Evolutionary conservation across 257 asterid genomes (phyloP).

Genomic region (Gentiana macrophylla): DNA sequence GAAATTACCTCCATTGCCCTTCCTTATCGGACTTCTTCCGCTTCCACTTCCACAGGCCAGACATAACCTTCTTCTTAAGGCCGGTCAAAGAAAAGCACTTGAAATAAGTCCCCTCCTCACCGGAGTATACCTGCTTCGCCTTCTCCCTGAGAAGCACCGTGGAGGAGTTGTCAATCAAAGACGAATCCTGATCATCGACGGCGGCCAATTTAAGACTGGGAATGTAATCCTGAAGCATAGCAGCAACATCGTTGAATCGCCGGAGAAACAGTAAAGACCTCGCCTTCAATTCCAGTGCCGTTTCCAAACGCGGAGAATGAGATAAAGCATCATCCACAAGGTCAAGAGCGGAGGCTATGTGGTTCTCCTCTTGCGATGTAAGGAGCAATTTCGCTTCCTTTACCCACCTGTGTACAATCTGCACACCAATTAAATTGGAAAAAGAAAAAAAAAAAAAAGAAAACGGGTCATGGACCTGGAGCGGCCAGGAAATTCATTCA

Average conservation of each 20-base stretch:
- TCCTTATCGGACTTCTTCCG: conserved; percentile 48
- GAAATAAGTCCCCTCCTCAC: conserved; percentile 41
- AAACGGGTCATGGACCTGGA: background rate
- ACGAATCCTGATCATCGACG: conserved; percentile 40
- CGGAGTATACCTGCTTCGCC: conserved; percentile 60
- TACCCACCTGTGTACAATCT: conserved; percentile 77
- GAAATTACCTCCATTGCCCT: conserved; percentile 23
- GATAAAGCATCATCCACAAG: conserved; percentile 65
- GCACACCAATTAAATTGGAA: conserved; percentile 1
- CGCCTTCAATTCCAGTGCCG: conserved; percentile 69
- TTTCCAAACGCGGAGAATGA: conserved; percentile 74
- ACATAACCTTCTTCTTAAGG: conserved; percentile 72
- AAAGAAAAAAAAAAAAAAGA: background rate
- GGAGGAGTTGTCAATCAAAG: conserved; percentile 53
- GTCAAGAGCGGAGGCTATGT: conserved; percentile 54
- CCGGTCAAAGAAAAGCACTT: conserved; percentile 73
- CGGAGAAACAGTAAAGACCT: conserved; percentile 68
- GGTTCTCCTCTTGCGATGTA: conserved; percentile 52
- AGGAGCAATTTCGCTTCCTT: conserved; percentile 66
- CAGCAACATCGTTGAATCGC: conserved; percentile 82
- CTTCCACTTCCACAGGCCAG: conserved; percentile 32
- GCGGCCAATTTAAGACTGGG: conserved; percentile 59
- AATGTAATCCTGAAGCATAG: conserved; percentile 77
- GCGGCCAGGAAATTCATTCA: no score
- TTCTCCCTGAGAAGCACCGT: conserved; percentile 53